Evolutionary conservation across 345 rosid genomes (phyloP), one percentile per base, ranked within the genome.

Genomic region (Carallia pectinifolia): DNA sequence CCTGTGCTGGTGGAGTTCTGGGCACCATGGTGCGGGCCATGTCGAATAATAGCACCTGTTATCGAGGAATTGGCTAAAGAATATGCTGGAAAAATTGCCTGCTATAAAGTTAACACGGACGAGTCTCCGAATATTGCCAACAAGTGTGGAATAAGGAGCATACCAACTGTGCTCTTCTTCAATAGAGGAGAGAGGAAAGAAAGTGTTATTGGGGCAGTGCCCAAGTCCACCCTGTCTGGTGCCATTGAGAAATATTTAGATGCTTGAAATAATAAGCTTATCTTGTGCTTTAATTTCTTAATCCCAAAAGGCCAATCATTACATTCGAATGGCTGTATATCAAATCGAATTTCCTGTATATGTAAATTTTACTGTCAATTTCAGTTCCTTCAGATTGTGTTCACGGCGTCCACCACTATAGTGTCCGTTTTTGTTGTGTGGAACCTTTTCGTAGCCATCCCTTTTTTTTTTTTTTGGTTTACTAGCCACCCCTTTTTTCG

Each of bases 11-110:
- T 90, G 73, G 89, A 90, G 79, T 90, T 90, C 56, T 90, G 92
- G 90, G 92, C 96, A 7, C 89, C 96, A 16, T 87, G 96, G 96
- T 87, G 96, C 23, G 96, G 92, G 44, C 96, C 96, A 16, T 90
- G 90, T 74, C 78, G 87, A 62, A 88, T 90, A 89, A 86, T 90
- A 66, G 88, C 87, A 3, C 92, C 92, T 0, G 84, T 81, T 2
- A 70, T 89, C 1, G 83, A 84, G 29, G 92, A 89, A 59, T 66
- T 89, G 68, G 96, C 96, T 1, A 85, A 82, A 61, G 89, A 90
- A 64, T 87, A 86, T 29, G 82, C 86, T 0, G 92, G 90, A 23
- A 88, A 90, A 72, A 62, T 87, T 4, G 53, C 84, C 6, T 89
- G 90, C 65, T 86, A 65, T 80, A 87, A 84, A 82, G 79, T 89